Evolutionary conservation across 257 asterid species (phyloP).

Genomic region (Penstemon newberryi): DNA sequence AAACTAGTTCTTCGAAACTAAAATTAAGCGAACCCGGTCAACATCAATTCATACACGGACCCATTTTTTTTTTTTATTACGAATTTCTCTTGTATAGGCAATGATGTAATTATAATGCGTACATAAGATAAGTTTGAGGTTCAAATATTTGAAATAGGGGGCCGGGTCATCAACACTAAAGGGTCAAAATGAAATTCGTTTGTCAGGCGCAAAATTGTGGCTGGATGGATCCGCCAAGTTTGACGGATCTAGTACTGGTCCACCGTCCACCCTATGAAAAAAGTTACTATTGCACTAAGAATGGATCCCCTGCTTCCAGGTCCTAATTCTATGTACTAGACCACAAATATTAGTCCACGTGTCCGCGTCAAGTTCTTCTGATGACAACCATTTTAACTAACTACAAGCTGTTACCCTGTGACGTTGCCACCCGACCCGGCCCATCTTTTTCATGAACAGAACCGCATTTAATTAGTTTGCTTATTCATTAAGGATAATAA

Average conservation of each 20-base stretch:
- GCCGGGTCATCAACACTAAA: neutral
- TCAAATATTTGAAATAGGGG: neutral
- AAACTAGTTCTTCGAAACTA: too few relatives aligned
- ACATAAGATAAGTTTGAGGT: neutral
- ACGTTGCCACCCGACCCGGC: constrained; percentile 10
- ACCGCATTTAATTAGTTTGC: neutral
- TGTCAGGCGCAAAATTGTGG: constrained; percentile 17
- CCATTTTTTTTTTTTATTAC: too few relatives aligned
- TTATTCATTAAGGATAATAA: neutral
- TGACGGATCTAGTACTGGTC: constrained; percentile 23
- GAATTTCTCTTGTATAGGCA: too few relatives aligned
- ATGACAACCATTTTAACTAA: neutral
- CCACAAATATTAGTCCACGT: constrained; percentile 24
- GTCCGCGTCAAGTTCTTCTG: neutral
- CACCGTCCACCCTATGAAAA: constrained; percentile 11
- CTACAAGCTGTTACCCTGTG: neutral
- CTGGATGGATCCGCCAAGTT: constrained; percentile 24
- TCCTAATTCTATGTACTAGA: constrained; percentile 6
- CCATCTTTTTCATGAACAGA: neutral
- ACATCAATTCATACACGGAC: too few relatives aligned
- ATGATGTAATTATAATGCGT: neutral
- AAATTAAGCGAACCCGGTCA: too few relatives aligned
- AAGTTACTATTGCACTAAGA: constrained; percentile 25
- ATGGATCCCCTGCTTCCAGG: constrained; percentile 39
- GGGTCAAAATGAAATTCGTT: neutral